Evolutionary conservation across 495 filamentous ascomycete genomes (phyloP).

Genomic region (Penicillium argentinense): DNA sequence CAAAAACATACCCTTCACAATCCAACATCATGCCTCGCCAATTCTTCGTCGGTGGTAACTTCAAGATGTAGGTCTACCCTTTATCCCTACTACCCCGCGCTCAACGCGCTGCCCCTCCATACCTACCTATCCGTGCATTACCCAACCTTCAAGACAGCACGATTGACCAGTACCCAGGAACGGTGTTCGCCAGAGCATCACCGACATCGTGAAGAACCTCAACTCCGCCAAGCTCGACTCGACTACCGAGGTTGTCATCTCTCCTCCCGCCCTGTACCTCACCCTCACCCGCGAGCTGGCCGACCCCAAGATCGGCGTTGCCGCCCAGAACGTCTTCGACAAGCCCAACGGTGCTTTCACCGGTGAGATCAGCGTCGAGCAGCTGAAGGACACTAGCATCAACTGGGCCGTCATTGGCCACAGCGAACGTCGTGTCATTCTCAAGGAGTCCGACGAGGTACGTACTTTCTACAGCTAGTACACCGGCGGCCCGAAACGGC

Average conservation of each 20-base stretch:
- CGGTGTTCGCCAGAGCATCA: constrained; percentile 82
- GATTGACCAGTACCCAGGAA: constrained; percentile 61
- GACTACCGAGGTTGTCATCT: constrained; percentile 79
- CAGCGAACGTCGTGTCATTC: constrained; percentile 84
- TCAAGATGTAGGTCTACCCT: constrained; percentile 77
- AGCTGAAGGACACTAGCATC: constrained; percentile 84
- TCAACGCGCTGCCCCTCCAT: constrained; percentile 24
- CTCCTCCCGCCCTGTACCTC: constrained; percentile 89
- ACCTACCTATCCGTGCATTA: not conserved
- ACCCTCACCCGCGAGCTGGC: constrained; percentile 75
- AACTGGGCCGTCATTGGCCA: constrained; percentile 91
- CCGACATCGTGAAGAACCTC: constrained; percentile 81
- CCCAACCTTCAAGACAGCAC: constrained; percentile 4
- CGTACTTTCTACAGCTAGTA: constrained; percentile 16
- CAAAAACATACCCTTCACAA: constrained; percentile 1
- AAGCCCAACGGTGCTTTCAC: constrained; percentile 97
- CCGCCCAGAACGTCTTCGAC: constrained; percentile 94
- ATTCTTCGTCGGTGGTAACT: constrained; percentile 99
- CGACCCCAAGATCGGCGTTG: constrained; percentile 69
- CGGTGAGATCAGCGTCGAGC: constrained; percentile 88
- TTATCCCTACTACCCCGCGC: constrained; percentile 15
- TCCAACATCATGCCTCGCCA: constrained; percentile 74
- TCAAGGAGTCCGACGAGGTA: constrained; percentile 77
- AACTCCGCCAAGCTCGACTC: constrained; percentile 66
- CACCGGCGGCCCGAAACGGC: constrained; percentile 2